A percentile compares a stretch with the other conserved stretches of the same genome.
Evolutionary conservation across 139 green algal species (phyloP).

Genomic region (Spirogloea muscicola): DNA sequence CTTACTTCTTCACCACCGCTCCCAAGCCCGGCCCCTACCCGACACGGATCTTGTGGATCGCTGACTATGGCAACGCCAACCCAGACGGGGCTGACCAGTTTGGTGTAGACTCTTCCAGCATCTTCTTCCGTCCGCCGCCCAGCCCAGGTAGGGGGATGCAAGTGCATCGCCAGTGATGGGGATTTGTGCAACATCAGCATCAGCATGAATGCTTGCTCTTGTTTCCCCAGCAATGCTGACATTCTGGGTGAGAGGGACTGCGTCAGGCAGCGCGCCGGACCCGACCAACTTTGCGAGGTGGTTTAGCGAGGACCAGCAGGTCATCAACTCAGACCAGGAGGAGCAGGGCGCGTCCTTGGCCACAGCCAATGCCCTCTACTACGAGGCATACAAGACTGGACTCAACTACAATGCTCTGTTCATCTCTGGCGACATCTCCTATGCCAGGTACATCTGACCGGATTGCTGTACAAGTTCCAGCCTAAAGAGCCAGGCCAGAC

Average conservation of each 20-base stretch:
- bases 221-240: no score
- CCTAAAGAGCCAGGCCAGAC: no score
- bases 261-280: background rate
- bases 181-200: no score
- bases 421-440: background rate
- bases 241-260: no score
- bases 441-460: no score
- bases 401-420: background rate
- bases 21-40: no score
- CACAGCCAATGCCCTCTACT: background rate
- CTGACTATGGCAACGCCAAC: background rate
- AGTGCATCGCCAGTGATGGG: no score
- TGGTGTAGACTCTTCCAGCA: background rate
- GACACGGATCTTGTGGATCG: conserved; percentile 35
- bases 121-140: background rate
- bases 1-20: no score
- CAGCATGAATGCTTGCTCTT: no score
- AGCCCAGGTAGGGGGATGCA: background rate
- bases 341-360: background rate
- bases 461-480: no score
- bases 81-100: background rate
- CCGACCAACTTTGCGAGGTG: background rate
- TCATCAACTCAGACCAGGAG: background rate
- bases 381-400: background rate
- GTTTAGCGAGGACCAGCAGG: background rate